phyloP scores from a whole-genome alignment of 1,284 basidiomycete genomes.

The Moniliella sp. region DNA sequence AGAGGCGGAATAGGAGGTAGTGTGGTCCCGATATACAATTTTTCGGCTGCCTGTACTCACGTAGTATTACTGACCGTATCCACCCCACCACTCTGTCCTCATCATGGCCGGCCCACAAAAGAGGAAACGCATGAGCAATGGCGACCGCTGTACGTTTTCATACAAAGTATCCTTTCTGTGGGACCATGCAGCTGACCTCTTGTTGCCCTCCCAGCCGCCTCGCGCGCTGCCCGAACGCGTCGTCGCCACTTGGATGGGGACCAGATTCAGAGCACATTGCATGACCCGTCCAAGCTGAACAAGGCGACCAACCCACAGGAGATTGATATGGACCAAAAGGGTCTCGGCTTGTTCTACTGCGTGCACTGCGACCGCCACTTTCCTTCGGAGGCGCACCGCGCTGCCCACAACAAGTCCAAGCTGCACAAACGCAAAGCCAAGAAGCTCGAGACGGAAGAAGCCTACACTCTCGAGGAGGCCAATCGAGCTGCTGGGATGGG shows the following conservation, averaged over 20 bases:
- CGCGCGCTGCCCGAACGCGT: conserved; percentile 25
- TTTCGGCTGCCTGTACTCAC: too few species aligned
- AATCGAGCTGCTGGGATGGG: conserved; percentile 22
- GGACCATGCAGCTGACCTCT: too few species aligned
- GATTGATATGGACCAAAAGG: conserved; percentile 29
- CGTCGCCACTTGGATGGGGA: conserved; percentile 28
- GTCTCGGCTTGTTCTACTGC: conserved; percentile 32
- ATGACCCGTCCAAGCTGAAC: conserved; percentile 13
- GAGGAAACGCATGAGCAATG: too few species aligned
- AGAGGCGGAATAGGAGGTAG: too few species aligned
- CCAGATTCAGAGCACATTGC: conserved; percentile 25
- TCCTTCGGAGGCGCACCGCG: conserved; percentile 19
- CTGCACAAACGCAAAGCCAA: conserved; percentile 28
- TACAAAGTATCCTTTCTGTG: too few species aligned
- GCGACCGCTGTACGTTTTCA: too few species aligned
- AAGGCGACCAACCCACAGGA: conserved; percentile 17
- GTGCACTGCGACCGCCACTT: conserved; percentile 31
- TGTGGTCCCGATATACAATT: too few species aligned
- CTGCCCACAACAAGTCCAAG: conserved; percentile 22
- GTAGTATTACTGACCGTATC: too few species aligned
- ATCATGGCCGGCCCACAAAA: too few species aligned
- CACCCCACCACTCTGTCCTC: too few species aligned
- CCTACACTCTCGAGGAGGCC: conserved; percentile 29
- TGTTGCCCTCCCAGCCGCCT: conserved; percentile 12
- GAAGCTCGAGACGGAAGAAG: conserved; percentile 23